Percentiles rank a stretch among this genome's conserved stretches.
These are phyloP conservation scores for Strobilomyces dryophilus DNA, from an alignment of 768 basidiomycete genomes.

Conservation along the genomic window DNA sequence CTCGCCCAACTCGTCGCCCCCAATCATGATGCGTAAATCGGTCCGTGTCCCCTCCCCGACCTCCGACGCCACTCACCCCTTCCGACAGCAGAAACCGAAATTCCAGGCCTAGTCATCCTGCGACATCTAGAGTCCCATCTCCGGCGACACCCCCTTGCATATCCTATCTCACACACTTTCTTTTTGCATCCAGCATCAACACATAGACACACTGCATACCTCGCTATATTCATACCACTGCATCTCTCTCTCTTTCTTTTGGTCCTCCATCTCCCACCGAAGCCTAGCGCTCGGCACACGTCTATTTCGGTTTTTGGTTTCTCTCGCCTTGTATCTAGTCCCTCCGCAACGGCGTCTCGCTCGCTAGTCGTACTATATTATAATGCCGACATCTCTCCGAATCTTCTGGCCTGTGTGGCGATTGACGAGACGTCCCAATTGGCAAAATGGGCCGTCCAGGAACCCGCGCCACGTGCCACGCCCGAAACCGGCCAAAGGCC, in stretches of 20 bases:
- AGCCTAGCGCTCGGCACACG: slow-evolving; percentile 17
- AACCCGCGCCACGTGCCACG: slow-evolving; percentile 2
- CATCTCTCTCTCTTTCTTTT: slow-evolving; percentile 12
- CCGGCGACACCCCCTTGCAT: slow-evolving; percentile 14
- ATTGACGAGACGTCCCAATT: too few species aligned
- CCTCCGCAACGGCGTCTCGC: not conserved
- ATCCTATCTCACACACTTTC: not conserved
- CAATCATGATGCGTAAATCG: slow-evolving; percentile 56
- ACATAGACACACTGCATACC: slow-evolving; percentile 33
- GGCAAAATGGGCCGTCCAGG: not conserved
- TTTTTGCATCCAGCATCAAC: slow-evolving; percentile 14
- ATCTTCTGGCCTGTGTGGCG: too few species aligned
- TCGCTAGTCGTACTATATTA: slow-evolving; percentile 19
- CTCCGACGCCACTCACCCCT: not conserved
- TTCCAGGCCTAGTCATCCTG: slow-evolving; percentile 23
- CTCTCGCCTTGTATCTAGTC: slow-evolving; percentile 18
- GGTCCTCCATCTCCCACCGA: not conserved
- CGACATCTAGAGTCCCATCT: not conserved
- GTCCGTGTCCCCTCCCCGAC: slow-evolving; percentile 25
- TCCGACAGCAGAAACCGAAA: slow-evolving; percentile 31
- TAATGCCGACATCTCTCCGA: slow-evolving; percentile 12
- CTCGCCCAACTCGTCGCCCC: slow-evolving; percentile 37
- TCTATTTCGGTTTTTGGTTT: slow-evolving; percentile 1
- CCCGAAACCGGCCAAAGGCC: not conserved
- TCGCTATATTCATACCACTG: slow-evolving; percentile 35